Evolutionary conservation across 495 filamentous ascomycete species (phyloP).

Genomic region (Sabuloglossum arenarium): DNA sequence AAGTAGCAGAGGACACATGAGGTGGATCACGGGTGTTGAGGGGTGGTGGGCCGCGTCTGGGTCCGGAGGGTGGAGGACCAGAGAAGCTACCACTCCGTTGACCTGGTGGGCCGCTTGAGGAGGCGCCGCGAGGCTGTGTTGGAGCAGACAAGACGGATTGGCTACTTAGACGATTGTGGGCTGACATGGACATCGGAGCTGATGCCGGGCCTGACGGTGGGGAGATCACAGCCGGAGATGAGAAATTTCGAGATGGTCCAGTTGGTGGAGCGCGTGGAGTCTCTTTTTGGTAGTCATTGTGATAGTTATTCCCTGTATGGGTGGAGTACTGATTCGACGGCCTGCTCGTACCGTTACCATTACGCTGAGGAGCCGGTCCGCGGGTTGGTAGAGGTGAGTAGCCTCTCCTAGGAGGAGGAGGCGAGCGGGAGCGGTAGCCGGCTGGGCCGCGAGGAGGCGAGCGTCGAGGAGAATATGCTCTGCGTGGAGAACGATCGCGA

Average conservation of each 20-base stretch:
- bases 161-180: slow-evolving; percentile 27
- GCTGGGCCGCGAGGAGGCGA: slow-evolving; percentile 1
- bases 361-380: not conserved
- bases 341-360: not conserved
- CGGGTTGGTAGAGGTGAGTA: not conserved
- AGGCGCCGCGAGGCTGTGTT: slow-evolving; percentile 34
- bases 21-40: slow-evolving; percentile 16
- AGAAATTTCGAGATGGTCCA: slow-evolving; percentile 14
- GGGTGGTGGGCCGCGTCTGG: slow-evolving; percentile 15
- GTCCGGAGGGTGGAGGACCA: slow-evolving; percentile 19
- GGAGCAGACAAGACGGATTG: slow-evolving; percentile 34
- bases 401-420: slow-evolving; percentile 1
- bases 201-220: slow-evolving; percentile 28
- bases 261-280: slow-evolving; percentile 16
- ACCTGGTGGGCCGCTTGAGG: slow-evolving; percentile 5
- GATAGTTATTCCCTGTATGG: not conserved
- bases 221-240: slow-evolving; percentile 12
- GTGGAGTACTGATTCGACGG: not conserved
- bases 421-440: slow-evolving; percentile 3
- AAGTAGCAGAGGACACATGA: slow-evolving; percentile 16
- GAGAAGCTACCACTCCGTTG: slow-evolving; percentile 10
- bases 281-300: not conserved
- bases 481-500: not conserved
- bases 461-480: not conserved
- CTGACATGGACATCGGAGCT: slow-evolving; percentile 23